phyloP scores from a whole-genome alignment of 1,284 basidiomycete species.

The Uromyces viciae-fabae region DNA sequence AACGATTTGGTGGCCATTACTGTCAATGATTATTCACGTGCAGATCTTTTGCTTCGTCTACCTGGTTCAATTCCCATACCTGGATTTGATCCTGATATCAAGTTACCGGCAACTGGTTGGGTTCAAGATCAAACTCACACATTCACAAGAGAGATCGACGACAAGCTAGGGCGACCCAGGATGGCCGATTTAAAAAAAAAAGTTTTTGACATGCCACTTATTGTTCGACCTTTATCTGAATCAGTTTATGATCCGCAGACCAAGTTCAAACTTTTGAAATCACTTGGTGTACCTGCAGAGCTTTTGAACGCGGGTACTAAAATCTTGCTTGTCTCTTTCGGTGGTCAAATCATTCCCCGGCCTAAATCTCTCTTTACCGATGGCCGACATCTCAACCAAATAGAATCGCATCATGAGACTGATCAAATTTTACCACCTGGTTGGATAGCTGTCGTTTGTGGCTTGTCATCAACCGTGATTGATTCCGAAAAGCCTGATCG shows the following conservation, averaged over 20 bases:
- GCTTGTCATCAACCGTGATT: slow-evolving; percentile 55
- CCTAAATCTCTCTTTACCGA: slow-evolving; percentile 54
- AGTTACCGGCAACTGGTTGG: slow-evolving; percentile 66
- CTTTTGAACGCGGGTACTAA: slow-evolving; percentile 57
- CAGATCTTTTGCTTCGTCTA: slow-evolving; percentile 66
- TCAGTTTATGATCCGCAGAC: slow-evolving; percentile 59
- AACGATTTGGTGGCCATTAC: slow-evolving; percentile 65
- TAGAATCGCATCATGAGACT: background rate
- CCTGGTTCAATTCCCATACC: slow-evolving; percentile 72
- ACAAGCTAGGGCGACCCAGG: background rate
- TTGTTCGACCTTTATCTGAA: slow-evolving; percentile 62
- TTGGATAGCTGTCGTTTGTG: slow-evolving; percentile 75
- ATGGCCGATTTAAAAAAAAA: background rate
- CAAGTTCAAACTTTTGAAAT: slow-evolving; percentile 58
- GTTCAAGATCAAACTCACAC: slow-evolving; percentile 59
- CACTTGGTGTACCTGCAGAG: slow-evolving; percentile 63
- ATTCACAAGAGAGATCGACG: slow-evolving; percentile 60
- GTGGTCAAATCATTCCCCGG: slow-evolving; percentile 67
- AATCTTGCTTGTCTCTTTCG: slow-evolving; percentile 71
- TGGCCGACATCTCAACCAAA: background rate
- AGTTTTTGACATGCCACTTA: slow-evolving; percentile 62
- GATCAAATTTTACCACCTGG: slow-evolving; percentile 60
- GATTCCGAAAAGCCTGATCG: slow-evolving; percentile 60
- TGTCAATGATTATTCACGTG: slow-evolving; percentile 66
- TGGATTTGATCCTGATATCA: slow-evolving; percentile 60